Percentiles rank a stretch among this genome's conserved stretches.
phyloP scores from a whole-genome alignment of 345 rosid species.

The Lumnitzera littorea region DNA sequence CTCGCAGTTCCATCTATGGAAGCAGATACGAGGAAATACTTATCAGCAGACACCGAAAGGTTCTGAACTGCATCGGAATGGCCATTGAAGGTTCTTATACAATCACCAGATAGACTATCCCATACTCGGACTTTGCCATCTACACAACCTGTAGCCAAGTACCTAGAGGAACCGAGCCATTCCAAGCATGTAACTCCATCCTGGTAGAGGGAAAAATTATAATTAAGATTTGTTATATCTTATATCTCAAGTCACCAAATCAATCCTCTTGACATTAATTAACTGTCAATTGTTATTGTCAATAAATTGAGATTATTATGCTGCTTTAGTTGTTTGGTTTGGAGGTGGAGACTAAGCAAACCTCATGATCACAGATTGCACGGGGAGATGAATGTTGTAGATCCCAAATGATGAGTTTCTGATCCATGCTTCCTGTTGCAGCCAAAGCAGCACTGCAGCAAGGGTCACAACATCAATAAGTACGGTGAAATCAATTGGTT shows the following conservation, averaged over 20 bases:
- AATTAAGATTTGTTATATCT: too few relatives aligned
- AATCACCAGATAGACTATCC: conserved; percentile 78
- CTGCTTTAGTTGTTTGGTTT: too few relatives aligned
- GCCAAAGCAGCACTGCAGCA: conserved; percentile 54
- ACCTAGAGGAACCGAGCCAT: conserved; percentile 71
- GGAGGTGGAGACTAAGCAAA: conserved; percentile 8
- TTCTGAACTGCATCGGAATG: conserved; percentile 55
- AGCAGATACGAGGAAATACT: conserved; percentile 54
- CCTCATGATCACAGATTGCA: conserved; percentile 69
- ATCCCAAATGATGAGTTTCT: conserved; percentile 83
- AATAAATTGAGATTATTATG: neutral
- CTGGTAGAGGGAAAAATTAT: conserved; percentile 19
- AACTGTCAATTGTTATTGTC: neutral
- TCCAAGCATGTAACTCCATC: conserved; percentile 69
- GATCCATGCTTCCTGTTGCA: conserved; percentile 85
- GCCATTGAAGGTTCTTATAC: conserved; percentile 55
- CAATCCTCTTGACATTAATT: neutral
- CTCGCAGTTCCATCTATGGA: conserved; percentile 73
- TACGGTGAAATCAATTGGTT: too few relatives aligned
- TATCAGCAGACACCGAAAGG: conserved; percentile 38
- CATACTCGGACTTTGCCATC: conserved; percentile 71
- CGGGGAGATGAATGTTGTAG: conserved; percentile 65
- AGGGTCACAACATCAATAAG: neutral
- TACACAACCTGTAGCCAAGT: conserved; percentile 63
- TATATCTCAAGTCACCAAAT: too few relatives aligned